Evolutionary conservation across 169 alveolate species (phyloP).

Genomic region (Eimeria zaria): DNA sequence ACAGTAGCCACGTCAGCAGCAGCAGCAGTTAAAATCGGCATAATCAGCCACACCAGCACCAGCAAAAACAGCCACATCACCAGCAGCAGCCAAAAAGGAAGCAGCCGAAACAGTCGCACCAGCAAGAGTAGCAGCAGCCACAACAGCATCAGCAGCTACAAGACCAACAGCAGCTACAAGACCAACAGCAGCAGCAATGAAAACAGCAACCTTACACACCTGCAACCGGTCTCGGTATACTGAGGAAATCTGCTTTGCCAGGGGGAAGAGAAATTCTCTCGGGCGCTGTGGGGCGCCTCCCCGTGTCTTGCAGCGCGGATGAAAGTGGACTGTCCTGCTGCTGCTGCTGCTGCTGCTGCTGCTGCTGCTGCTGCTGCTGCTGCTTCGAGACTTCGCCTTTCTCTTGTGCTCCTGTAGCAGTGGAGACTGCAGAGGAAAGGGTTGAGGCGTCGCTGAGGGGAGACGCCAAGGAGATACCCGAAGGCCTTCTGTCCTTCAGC

Average conservation of each 20-base stretch:
- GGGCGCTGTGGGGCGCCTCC: neutral
- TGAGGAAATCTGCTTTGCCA: neutral
- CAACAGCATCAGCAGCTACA: no score
- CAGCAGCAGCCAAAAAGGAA: no score
- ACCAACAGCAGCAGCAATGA: neutral
- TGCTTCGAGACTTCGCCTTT: neutral
- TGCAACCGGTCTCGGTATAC: constrained; percentile 3
- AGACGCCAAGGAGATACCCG: neutral
- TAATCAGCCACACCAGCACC: neutral
- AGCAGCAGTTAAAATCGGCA: no score
- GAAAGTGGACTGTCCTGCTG: neutral
- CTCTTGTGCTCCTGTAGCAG: neutral
- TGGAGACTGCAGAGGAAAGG: neutral
- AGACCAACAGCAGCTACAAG: neutral
- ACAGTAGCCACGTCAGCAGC: neutral
- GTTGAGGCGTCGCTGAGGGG: neutral
- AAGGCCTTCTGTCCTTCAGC: constrained; percentile 45
- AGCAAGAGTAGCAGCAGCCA: no score
- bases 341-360: constrained; percentile 6
- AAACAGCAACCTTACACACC: neutral
- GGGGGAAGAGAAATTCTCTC: neutral
- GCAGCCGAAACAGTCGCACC: no score
- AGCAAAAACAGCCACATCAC: neutral
- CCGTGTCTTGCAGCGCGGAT: neutral
- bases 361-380: neutral